phyloP scores from a whole-genome alignment of 208 protist genomes.

The Trypanosoma melophagium region DNA sequence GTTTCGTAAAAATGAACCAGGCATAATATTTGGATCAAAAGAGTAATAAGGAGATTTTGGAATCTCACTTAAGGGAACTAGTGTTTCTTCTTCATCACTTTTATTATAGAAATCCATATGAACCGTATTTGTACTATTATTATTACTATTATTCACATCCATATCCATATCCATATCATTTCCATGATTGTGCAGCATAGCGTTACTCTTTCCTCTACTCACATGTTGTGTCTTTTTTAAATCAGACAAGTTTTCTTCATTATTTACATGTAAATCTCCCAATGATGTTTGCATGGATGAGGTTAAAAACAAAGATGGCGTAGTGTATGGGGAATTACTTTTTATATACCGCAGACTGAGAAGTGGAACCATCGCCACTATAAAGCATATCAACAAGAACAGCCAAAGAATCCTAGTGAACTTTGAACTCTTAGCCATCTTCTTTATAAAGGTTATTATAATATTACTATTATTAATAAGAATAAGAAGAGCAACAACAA shows the following conservation, averaged over 20 bases:
- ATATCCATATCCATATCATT: too few relatives aligned
- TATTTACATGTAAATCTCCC: too few relatives aligned
- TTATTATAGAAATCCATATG: too few relatives aligned
- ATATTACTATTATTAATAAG: neutral
- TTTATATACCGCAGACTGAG: neutral
- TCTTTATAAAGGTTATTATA: slow-evolving; percentile 4
- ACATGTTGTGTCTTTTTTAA: too few relatives aligned
- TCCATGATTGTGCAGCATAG: too few relatives aligned
- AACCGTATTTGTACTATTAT: too few relatives aligned
- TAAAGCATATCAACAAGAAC: neutral
- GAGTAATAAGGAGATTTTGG: slow-evolving; percentile 19
- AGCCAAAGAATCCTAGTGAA: slow-evolving; percentile 1
- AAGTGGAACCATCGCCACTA: slow-evolving; percentile 1
- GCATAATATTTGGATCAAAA: slow-evolving; percentile 18
- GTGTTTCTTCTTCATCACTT: slow-evolving; percentile 15
- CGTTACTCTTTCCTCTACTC: too few relatives aligned
- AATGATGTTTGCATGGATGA: neutral
- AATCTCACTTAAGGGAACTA: slow-evolving; percentile 18
- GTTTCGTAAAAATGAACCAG: slow-evolving; percentile 15
- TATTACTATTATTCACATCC: too few relatives aligned
- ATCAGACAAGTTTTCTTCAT: too few relatives aligned
- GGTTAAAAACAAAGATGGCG: neutral
- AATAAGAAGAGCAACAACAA: slow-evolving; percentile 6
- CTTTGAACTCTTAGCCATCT: neutral
- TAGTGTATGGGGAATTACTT: too few relatives aligned